Base-by-base conservation (phyloP, 73 alveolate species). In the Tetrahymena borealis region DNA sequence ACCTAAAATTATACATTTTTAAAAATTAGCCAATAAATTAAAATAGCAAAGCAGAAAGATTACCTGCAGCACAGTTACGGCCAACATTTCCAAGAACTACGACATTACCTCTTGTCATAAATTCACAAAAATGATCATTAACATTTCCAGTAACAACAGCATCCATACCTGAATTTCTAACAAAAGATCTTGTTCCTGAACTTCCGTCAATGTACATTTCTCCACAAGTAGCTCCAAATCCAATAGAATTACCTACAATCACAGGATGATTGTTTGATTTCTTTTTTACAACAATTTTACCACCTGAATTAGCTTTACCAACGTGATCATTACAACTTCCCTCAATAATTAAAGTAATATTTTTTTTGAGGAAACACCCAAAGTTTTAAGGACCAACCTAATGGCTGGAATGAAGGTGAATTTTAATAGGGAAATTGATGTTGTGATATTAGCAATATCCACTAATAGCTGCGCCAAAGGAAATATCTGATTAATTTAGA, bases 21-120 rank as follows among this genome's bases (percentile, higher is more conserved):
- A 2, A 20, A 20, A 5, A 0, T 7, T 1, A 60, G 28, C 3
- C 28, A 1, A 60, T 12, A 42, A 42, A 7, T 8, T 24, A 60
- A 60, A 60, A 20, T 0, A 3, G 5, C n/a, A 60, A 15, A 60
- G 28, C 28, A 15, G 20, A 7, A 15, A 42, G 24, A 24, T 13
- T 60, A 60, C 93, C 93, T 39, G 93, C 93, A 7, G 91, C 93
- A 90, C 43, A 40, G 18, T 90, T 90, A 33, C 93, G 32, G 12
- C 93, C 93, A 2, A 90, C 93, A 18, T 90, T 90, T 40, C 93
- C 93, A 32, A 90, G 79, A n/a, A 90, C 93, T 33, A 90, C 93
- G 8, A 90, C 91, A 38, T 77, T 39, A 2, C 93, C 93, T 39
- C 91, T 77, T 0, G 93, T 90, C 93, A 90, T 90, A 13, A 39